Base-by-base conservation (phyloP, 2,329 filamentous ascomycete species). In the Aquanectria penicillioides region DNA sequence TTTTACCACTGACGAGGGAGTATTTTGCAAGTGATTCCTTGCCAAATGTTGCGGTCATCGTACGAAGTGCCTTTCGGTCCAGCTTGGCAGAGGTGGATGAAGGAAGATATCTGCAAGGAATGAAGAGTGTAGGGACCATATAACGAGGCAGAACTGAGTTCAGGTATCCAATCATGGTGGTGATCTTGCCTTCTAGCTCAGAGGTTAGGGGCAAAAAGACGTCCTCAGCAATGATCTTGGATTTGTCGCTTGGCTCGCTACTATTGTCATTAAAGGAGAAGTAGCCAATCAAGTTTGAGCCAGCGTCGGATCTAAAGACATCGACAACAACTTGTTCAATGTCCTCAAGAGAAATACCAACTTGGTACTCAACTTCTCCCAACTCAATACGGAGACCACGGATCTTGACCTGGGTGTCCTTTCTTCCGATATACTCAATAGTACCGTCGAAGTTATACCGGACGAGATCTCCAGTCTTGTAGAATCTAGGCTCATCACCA, bases 341-440 rank as follows among this genome's bases (percentile, higher is more conserved):
- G 4, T 5, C 17, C 1, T 29, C 10, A 1, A 36, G 12, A 10
- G 50, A 41, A 5, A 25, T 4, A 2, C 23, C 46, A 2, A 49
- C 23, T 18, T 49, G 46, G 33, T 49, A 49, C 12, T 49, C 46
- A 15, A 49, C 36, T 8, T 49, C 46, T 0, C 54, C 65, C 1
- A 69, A 40, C 49, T 75, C 73, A 18, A 75, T 49, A 3, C 73
- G 67, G 8, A 74, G 67, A 6, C 72, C 72, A 17, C 71, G 65
- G 10, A 75, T 64, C 54, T 74, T 74, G 44, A 73, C 57, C 38
- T 73, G 71, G 6, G 53, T 44, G 18, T 74, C 71, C 2, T 69
- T 67, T 20, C 72, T 66, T 11, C 46, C 46, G 13, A 49, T 38
- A 5, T 49, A 49, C 17, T 49, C 46, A 13, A 49, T 38, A 4